Base-by-base conservation (phyloP, 495 filamentous ascomycete species). In the Neurospora sp. region DNA sequence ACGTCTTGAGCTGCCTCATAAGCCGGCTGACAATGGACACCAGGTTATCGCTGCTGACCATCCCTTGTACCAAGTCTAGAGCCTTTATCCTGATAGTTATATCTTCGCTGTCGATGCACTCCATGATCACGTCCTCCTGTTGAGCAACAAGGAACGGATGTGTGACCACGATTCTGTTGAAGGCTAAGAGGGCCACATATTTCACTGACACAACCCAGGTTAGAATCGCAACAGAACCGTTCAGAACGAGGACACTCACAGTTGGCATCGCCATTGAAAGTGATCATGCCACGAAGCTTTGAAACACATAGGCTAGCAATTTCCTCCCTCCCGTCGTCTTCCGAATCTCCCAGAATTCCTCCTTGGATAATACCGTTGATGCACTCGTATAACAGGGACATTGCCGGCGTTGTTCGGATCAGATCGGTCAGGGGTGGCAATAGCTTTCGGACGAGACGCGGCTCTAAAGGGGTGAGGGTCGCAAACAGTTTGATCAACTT, bases 401-500 rank as follows among this genome's bases (percentile, higher is more conserved):
- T 99, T 10, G 96, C 96, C 37, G 92, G 90, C 1, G 96, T 98
- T 2, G 94, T 97, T 75, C 91, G 90, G 74, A 99, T 98, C 22
- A 99, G 90, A 75, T 91, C 93, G 1, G 93, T 96, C 71, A 99
- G 84, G 20, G 96, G 96, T n/a, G 94, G 93, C 14, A 98, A 83
- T n/a, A 99, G 85, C 80, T 99, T 99, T 71, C 92, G 92, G 27
- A 96, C 90, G 12, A 99, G 83, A 41, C 96, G 89, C 10, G 96
- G 96, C 80, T 99, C 96, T 9, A 99, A 83, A 0, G 96, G 96
- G 3, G 94, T 98, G 74, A 99, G 85, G 18, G 92, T 97, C 44
- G 96, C 94, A 87, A 99, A 99, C 93, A 99, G 87, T 80, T 99
- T 99, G 78, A 99, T 99, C 71, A 98, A 88, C 77, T 99, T 99